These are phyloP conservation scores for Fusarium ramigenum DNA, from an alignment of 2,329 filamentous ascomycete genomes.

Conservation along the genomic window DNA sequence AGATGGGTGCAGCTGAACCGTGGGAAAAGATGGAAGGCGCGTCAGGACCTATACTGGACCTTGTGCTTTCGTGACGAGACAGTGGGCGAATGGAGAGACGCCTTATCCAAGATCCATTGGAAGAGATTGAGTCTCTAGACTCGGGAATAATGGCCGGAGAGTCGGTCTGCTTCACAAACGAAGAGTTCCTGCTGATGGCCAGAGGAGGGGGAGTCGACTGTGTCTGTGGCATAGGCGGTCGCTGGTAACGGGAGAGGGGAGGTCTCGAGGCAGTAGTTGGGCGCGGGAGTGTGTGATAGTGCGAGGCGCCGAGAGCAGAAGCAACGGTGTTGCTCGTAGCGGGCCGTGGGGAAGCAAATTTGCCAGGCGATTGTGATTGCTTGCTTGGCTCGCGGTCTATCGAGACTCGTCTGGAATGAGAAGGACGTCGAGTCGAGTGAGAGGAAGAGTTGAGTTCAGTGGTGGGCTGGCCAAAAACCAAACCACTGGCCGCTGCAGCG, in stretches of 20 bases:
- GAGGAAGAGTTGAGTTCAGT: conserved; percentile 51
- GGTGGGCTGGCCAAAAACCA: conserved; percentile 66
- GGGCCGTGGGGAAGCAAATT: conserved; percentile 51
- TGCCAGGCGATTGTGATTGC: conserved; percentile 37
- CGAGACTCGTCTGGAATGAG: conserved; percentile 44
- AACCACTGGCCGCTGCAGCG: conserved; percentile 66
- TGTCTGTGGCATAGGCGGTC: conserved; percentile 52
- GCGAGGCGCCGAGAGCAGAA: conserved; percentile 45
- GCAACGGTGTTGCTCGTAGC: conserved; percentile 54
- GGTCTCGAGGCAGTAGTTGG: conserved; percentile 48
- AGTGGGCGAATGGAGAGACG: conserved; percentile 73
- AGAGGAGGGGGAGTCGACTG: conserved; percentile 54
- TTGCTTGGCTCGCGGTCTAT: conserved; percentile 49
- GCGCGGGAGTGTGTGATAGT: conserved; percentile 44
- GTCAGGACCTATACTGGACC: conserved; percentile 72
- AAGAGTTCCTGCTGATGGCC: conserved; percentile 53
- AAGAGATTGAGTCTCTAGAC: conserved; percentile 66
- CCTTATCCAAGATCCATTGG: conserved; percentile 76
- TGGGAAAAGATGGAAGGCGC: conserved; percentile 75
- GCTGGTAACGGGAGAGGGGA: conserved; percentile 51
- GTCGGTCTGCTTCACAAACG: conserved; percentile 54
- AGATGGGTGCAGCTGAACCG: conserved; percentile 72
- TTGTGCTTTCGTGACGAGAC: conserved; percentile 70
- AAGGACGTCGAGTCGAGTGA: conserved; percentile 41
- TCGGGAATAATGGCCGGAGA: conserved; percentile 52